Conservation (phyloP, 73 alveolate species). For the Tetrahymena thermophila region DNA sequence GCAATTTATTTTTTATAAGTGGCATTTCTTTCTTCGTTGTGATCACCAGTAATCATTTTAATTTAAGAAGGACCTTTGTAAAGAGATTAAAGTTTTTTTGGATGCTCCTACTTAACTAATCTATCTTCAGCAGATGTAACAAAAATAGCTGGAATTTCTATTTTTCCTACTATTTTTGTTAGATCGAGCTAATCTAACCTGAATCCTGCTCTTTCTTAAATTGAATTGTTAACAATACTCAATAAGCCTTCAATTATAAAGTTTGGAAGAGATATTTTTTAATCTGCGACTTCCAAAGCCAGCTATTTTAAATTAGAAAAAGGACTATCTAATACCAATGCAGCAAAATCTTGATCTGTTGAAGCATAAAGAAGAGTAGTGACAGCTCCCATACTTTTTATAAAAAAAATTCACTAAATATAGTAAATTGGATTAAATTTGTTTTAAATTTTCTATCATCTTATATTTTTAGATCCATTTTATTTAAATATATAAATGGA, state of each 20-base stretch:
- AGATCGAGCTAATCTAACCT: background rate
- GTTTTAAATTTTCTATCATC: too few relatives aligned
- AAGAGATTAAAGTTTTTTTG: background rate
- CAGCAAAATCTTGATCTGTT: background rate
- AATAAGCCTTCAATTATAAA: background rate
- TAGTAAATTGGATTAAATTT: too few relatives aligned
- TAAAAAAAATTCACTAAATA: background rate
- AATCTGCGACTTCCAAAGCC: background rate
- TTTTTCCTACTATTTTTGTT: background rate
- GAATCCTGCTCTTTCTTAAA: background rate
- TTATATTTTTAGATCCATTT: too few relatives aligned
- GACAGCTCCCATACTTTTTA: slow-evolving; percentile 58
- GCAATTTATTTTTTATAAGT: background rate
- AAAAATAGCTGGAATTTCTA: background rate
- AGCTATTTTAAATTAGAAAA: background rate
- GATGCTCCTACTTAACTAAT: background rate
- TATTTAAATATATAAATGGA: too few relatives aligned
- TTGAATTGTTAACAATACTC: background rate
- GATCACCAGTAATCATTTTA: background rate
- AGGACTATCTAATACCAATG: background rate
- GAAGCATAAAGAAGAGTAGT: slow-evolving; percentile 52
- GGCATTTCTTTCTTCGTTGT: background rate
- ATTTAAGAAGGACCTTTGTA: background rate
- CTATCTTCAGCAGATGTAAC: background rate
- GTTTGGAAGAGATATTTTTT: background rate